Percentiles rank a stretch among this genome's conserved stretches.
These are phyloP conservation scores for Suhomyces sp. DNA, from an alignment of 805 yeast genomes.

Conservation along the genomic window DNA sequence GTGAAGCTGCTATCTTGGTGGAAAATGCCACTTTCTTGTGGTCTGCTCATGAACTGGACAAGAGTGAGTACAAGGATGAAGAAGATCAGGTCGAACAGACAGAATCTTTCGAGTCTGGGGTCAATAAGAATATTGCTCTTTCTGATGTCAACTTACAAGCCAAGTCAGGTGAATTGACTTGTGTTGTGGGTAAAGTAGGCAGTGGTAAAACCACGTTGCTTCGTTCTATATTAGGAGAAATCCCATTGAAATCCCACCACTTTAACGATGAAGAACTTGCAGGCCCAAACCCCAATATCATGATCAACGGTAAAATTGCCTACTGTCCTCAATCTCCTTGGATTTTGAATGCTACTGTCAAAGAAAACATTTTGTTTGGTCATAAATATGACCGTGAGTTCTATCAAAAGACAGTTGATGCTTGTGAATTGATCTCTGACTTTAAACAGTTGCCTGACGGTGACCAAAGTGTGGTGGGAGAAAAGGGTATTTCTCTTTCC, in stretches of 20 bases:
- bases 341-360: conserved; percentile 40
- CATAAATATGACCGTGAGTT: conserved; percentile 27
- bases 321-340: conserved; percentile 42
- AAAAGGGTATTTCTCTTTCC: conserved; percentile 41
- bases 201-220: conserved; percentile 39
- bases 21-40: conserved; percentile 34
- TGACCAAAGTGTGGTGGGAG: conserved; percentile 43
- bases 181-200: conserved; percentile 44
- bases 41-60: conserved; percentile 15
- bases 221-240: conserved; percentile 34
- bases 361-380: conserved; percentile 41
- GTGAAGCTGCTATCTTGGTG: conserved; percentile 24
- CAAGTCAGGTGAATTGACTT: conserved; percentile 33
- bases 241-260: conserved; percentile 11
- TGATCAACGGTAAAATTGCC: conserved; percentile 33
- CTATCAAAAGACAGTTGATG: conserved; percentile 32
- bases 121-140: conserved; percentile 25
- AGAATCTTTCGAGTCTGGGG: conserved; percentile 5
- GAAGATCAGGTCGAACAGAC: conserved; percentile 15
- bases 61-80: conserved; percentile 13
- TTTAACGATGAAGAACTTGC: conserved; percentile 7
- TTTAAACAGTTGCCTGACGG: conserved; percentile 38
- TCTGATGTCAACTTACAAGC: conserved; percentile 31
- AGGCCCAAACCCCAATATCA: conserved; percentile 8
- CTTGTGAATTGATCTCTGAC: conserved; percentile 37